Base-by-base conservation (phyloP, 2,329 filamentous ascomycete genomes). In the Ophiosphaerella herpotricha region DNA sequence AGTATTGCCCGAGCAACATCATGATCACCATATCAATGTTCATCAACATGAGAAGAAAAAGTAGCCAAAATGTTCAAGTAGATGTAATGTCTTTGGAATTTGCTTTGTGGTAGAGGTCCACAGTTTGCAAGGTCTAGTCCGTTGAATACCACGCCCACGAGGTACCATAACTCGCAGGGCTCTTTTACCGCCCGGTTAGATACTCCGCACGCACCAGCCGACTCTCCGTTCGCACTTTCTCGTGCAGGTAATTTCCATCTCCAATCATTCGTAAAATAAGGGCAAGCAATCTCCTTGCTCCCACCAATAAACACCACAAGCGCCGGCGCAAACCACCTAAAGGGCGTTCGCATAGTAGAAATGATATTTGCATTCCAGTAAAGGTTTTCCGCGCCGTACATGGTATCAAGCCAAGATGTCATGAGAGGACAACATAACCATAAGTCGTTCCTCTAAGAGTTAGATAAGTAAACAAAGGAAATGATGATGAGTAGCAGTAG, bases 351-450 rank as follows among this genome's bases (percentile, higher is more conserved):
- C 58, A 43, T 47, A 54, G 44, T 57, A 61, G 52, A 40, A 51
- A 52, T 36, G 39, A 37, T 43, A 38, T 54, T 40, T 42, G 18
- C 49, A 54, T 40, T 52, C 53, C 42, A 54, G 55, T 39, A 5
- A 33, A 39, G 43, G 38, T 67, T 69, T 69, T 65, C 60, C 64
- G 57, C 58, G 52, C 59, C 60, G 52, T 49, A 54, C 45, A 58
- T 58, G 54, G 50, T 59, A 61, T 63, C 48, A 36, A 47, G 41
- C 44, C 37, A 36, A 49, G 5, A 21, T 34, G 53, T 66, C 61
- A 49, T 69, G 55, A 66, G 58, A 60, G 53, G 60, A 61, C 59
- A 58, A 52, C 56, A 52, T 50, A 58, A 39, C 34, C 57, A 43
- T 67, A 48, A 58, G 47, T 46, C 60, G 58, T 64, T 60, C 54